Base-by-base conservation (phyloP, 139 green algal genomes). In the Micractinium sp. region DNA sequence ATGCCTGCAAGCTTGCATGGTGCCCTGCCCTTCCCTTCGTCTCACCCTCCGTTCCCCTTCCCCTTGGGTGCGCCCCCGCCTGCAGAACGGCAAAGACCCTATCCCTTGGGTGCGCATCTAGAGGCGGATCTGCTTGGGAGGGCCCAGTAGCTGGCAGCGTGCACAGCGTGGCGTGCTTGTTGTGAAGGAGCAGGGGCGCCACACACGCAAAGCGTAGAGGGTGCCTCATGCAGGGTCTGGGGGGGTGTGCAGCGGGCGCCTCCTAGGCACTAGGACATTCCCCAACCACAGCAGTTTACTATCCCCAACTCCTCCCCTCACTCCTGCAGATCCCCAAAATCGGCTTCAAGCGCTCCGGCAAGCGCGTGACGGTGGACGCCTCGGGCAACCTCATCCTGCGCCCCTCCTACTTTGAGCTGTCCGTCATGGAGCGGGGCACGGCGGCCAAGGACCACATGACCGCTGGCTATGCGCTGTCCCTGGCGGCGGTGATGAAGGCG, bases 351-450 rank as follows among this genome's bases (percentile, higher is more conserved):
- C 35, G 63, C 18, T 31, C 38, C 23, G 82, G 82, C 82, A 78
- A 87, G 61, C 61, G 63, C 0, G 82, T 79, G 22, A 79, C 35
- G 1, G 47, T 87, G 35, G 38, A 79, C 38, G 16, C 63, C 36
- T 35, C 47, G 4, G 82, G 82, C 13, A 39, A 87, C 82, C 36
- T 87, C 36, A 87, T 87, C 25, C 23, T 87, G 63, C 81, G 81
- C 14, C 36, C 76, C 76, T 60, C 82, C 5, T 88, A 61, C 71
- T 88, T 88, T 60, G 85, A 88, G 71, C 19, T 88, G 74, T 73
- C 71, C 0, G 71, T 88, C 22, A 71, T 53, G n/a, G 41, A 88
- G 27, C 71, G 85, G 25, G 85, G 85, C 31, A 60, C 71, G 27
- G 41, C 41, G 0, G 33, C 47, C 33, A 71, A 63, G 41, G 29